Evolutionary conservation across 331 rosid genomes (phyloP).

Genomic region (Acacia pycnantha): DNA sequence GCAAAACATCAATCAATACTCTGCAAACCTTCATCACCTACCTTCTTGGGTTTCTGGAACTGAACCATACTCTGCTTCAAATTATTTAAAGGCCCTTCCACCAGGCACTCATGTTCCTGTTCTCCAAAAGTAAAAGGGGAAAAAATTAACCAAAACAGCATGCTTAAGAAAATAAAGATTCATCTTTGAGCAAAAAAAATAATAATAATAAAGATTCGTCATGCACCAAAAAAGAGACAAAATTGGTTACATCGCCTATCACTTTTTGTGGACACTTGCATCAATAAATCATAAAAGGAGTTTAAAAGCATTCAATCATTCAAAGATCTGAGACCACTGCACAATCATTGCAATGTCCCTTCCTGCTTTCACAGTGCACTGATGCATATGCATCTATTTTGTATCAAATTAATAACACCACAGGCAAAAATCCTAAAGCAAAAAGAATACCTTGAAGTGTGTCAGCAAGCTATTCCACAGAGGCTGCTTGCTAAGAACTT

Average conservation of each 20-base stretch:
- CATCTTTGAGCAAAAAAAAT: too few species aligned
- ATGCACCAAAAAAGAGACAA: neutral
- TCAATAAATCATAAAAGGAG: neutral
- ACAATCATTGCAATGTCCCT: conserved; percentile 8
- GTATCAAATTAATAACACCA: neutral
- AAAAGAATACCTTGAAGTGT: conserved; percentile 83
- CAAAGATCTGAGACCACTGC: neutral
- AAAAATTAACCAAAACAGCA: neutral
- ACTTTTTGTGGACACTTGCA: neutral
- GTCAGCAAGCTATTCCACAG: conserved; percentile 96
- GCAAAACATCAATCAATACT: conserved; percentile 19
- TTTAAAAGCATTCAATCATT: neutral
- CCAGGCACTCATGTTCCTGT: conserved; percentile 98
- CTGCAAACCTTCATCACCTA: conserved; percentile 22
- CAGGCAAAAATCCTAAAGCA: neutral
- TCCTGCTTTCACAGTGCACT: neutral
- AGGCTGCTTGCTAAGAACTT: conserved; percentile 97
- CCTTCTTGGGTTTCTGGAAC: conserved; percentile 99
- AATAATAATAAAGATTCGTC: neutral
- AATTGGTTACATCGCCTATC: neutral
- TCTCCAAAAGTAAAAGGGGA: neutral
- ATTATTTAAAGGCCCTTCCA: conserved; percentile 96
- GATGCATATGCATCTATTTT: neutral
- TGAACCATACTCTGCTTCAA: conserved; percentile 99
- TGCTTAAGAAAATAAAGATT: conserved; percentile 16